These are phyloP conservation scores for Aphanomyces invadans DNA, from an alignment of 352 stramenopile genomes.

Conservation along the genomic window DNA sequence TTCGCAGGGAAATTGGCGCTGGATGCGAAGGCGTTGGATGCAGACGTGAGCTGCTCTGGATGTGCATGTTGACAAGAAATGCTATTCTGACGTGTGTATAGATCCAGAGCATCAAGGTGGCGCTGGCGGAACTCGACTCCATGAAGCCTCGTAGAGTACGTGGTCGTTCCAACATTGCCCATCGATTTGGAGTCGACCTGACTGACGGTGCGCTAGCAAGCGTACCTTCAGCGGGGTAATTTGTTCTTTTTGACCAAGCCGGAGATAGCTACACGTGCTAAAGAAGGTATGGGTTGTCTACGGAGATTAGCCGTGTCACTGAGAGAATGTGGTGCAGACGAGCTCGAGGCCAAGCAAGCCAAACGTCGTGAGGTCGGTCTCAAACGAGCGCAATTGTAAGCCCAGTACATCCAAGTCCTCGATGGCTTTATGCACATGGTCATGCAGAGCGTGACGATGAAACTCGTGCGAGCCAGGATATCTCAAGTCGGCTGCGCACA, in stretches of 20 bases:
- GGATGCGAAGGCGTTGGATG: slow-evolving; percentile 15
- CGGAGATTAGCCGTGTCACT: too few species aligned
- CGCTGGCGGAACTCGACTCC: slow-evolving; percentile 58
- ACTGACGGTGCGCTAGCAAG: slow-evolving; percentile 42
- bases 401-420: slow-evolving; percentile 20
- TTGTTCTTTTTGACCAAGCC: slow-evolving; percentile 66
- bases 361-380: slow-evolving; percentile 48
- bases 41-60: background rate
- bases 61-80: too few species aligned
- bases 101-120: slow-evolving; percentile 73
- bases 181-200: background rate
- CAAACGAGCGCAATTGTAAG: slow-evolving; percentile 29
- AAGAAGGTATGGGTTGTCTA: slow-evolving; percentile 38
- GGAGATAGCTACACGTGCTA: slow-evolving; percentile 59
- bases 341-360: slow-evolving; percentile 58
- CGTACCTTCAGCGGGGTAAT: slow-evolving; percentile 59
- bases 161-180: background rate
- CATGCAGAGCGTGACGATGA: too few species aligned
- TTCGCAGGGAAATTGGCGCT: slow-evolving; percentile 14
- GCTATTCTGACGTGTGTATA: slow-evolving; percentile 26
- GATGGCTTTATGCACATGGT: background rate
- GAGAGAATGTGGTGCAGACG: too few species aligned
- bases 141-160: slow-evolving; percentile 61
- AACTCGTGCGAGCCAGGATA: too few species aligned
- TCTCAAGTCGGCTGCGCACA: too few species aligned